Conservation (phyloP, 306 rosid genomes). For the Adenanthera pavonina region DNA sequence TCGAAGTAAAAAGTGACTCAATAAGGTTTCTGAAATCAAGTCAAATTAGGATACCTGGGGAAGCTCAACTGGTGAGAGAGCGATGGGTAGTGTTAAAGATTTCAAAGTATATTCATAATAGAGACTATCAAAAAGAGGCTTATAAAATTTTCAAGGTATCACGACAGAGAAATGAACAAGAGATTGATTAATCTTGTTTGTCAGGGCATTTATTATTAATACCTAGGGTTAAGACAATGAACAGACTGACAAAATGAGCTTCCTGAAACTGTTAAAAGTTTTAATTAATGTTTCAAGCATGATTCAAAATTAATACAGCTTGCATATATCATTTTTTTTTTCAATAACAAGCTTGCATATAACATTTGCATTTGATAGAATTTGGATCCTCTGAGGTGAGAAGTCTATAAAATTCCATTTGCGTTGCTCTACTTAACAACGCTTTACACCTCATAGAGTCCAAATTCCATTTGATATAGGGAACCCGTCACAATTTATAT, state of each 20-base stretch:
- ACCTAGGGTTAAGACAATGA: background rate
- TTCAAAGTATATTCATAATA: background rate
- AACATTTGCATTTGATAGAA: background rate
- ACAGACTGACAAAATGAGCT: background rate
- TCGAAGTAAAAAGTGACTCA: conserved; percentile 10
- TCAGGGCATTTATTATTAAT: background rate
- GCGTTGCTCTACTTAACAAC: too few species aligned
- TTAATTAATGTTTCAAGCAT: background rate
- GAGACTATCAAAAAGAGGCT: background rate
- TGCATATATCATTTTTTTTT: background rate
- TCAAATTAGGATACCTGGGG: background rate
- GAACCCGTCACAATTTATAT: background rate
- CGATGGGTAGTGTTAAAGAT: background rate
- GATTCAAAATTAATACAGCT: conserved; percentile 7
- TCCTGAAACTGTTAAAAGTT: background rate
- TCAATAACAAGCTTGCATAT: too few species aligned
- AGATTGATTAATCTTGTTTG: background rate
- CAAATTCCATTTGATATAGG: conserved; percentile 17
- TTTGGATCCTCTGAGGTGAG: background rate
- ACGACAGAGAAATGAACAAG: background rate
- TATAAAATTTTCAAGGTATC: background rate
- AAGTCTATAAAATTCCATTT: background rate
- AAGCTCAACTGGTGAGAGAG: background rate
- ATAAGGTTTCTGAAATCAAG: background rate
- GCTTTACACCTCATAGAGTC: conserved; percentile 4